Base-by-base conservation (phyloP, 2,329 filamentous ascomycete species). In the Paracamarosporium sp. region DNA sequence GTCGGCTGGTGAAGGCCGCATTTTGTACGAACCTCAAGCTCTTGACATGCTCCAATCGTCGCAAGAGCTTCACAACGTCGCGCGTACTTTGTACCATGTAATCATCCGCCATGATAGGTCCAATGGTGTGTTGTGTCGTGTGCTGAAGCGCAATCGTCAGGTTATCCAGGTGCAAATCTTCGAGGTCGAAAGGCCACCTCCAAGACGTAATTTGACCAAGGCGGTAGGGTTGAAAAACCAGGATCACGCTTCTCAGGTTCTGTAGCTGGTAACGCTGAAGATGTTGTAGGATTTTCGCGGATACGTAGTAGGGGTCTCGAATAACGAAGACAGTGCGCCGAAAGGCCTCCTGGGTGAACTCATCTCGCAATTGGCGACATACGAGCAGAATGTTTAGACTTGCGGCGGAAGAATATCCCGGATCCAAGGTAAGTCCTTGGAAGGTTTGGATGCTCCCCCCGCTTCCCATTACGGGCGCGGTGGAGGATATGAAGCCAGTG, bases 291-390 rank as follows among this genome's bases (percentile, higher is more conserved):
- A 53, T 53, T n/a, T 41, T 7, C 68, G 65, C 5, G 63, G 51
- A 25, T 67, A 66, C 17, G 76, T 68, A 30, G 69, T 47, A 47
- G 28, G 17, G 27, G 4, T 17, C 44, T n/a, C 40, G 40, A 20
- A 77, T 56, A 3, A 73, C 52, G 64, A 80, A 81, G 17, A 57
- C 65, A 0, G 78, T 79, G 8, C 63, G 66, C 20, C 50, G 64
- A 46, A 76, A 74, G 11, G 77, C 78, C 12, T 78, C 60, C 9
- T 66, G 53, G 43, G 63, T 62, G 38, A 75, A 73, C 38, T 80
- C 78, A 20, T 65, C 48, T 33, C 72, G 67, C 50, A 80, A 68
- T 54, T 76, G 75, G 25, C 69, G 72, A 59, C 79, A 80, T 3
- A 70, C 70, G 12, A 79, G 65, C 7, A 80, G 73, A 2, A 76